Evolutionary conservation across 805 yeast genomes (phyloP), one percentile per base, ranked within the genome.

Genomic region (Ogataea henricii): DNA sequence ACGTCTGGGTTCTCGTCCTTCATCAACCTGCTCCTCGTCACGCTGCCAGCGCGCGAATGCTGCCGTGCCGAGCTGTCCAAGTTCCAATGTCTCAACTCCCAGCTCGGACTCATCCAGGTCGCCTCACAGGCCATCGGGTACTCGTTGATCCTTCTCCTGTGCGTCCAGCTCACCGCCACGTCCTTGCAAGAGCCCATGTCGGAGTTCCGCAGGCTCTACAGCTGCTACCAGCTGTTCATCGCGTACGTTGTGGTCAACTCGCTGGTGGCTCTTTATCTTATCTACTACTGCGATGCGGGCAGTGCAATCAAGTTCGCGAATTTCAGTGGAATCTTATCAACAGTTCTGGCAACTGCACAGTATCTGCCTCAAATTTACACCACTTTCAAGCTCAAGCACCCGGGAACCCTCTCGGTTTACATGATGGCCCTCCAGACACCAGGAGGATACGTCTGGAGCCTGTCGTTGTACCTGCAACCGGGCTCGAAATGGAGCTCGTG

Each of bases 371-470:
- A 89, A 65, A 74, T 89, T 8, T 65, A 71, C 53, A 87, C 91
- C 33, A 89, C 96, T 0, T 85, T 73, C 57, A 59, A 52, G 1
- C 72, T 89, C 50, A 83, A 85, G 58, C 90, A 83, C 54, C 83
- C 95, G 0, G 96, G 96, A 8, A 83, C 90, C 1, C 71, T 89
- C 18, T 87, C 95, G 0, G 71, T 87, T 9, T 78, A 82, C 6
- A 87, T 87, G 89, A 86, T 89, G 92, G 68, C 82, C 36, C 76
- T 89, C 53, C 96, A 89, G 63, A 87, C 95, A 16, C 96, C 96
- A 0, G 96, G 96, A 13, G 96, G 96, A 14, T 85, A 78, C 53
- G 47, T 88, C 2, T 89, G 92, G 87, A 79, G 94, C 2, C 73
- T 80, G n/a, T 80, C 87, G 1, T 69, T 89, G 44, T 85, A 80